Percentiles rank a stretch among this genome's conserved stretches.
These are phyloP conservation scores for Colletotrichum endophyticum DNA, from an alignment of 2,329 filamentous ascomycete genomes.

Conservation along the genomic window DNA sequence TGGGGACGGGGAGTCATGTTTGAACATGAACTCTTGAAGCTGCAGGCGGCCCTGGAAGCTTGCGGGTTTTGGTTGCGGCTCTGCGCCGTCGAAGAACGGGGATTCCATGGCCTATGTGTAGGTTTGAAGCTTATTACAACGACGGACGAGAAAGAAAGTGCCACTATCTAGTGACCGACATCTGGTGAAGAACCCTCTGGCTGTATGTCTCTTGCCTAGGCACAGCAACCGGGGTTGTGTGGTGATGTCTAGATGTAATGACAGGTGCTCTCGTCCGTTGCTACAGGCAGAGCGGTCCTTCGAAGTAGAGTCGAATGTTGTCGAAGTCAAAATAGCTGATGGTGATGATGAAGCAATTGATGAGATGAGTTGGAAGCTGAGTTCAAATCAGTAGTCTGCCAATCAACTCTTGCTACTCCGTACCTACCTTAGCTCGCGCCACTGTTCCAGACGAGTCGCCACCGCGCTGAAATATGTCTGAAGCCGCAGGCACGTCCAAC, in stretches of 20 bases:
- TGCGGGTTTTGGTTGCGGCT: slow-evolving; percentile 26
- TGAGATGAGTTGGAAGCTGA: neutral
- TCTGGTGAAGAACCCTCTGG: neutral
- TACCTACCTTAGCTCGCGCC: neutral
- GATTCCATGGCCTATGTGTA: neutral
- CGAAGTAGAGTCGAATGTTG: neutral
- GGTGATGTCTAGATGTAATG: neutral
- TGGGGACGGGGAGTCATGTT: neutral
- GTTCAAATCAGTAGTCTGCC: neutral
- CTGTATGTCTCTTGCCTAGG: neutral
- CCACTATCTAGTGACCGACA: neutral
- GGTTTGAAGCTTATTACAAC: neutral
- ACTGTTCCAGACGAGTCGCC: neutral
- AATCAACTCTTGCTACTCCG: neutral
- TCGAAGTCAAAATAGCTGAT: neutral
- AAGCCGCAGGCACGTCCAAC: neutral
- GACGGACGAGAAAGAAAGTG: neutral
- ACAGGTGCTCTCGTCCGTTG: neutral
- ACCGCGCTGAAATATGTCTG: neutral
- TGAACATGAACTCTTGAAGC: slow-evolving; percentile 49
- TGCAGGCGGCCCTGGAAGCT: slow-evolving; percentile 50
- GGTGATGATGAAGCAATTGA: neutral
- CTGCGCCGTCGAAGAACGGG: neutral
- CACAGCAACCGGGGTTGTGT: neutral
- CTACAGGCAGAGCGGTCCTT: neutral